These are phyloP conservation scores for Tritrichomonas foetus DNA, from an alignment of 208 protist species.

Conservation along the genomic window DNA sequence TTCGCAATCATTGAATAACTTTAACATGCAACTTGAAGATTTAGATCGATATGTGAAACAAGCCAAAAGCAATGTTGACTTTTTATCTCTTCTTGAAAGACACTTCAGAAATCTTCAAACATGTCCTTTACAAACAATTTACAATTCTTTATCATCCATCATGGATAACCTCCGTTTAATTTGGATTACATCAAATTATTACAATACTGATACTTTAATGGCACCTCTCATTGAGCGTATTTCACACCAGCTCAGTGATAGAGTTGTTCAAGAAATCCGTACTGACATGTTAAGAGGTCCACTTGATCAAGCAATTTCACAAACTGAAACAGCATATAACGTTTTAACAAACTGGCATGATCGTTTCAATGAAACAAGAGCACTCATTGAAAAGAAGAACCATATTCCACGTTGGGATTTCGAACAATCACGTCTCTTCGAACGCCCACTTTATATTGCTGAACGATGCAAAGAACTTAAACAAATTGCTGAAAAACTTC, in stretches of 20 bases:
- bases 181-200: constrained; percentile 97
- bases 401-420: constrained; percentile 93
- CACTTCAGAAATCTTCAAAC: constrained; percentile 83
- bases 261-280: constrained; percentile 73
- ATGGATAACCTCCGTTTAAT: constrained; percentile 97
- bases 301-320: constrained; percentile 37
- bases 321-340: constrained; percentile 41
- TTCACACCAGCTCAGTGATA: constrained; percentile 82
- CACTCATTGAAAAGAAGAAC: constrained; percentile 78
- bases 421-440: constrained; percentile 86
- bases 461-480: constrained; percentile 82
- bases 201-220: constrained; percentile 96
- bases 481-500: constrained; percentile 78
- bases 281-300: not conserved
- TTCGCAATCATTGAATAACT: constrained; percentile 42
- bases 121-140: constrained; percentile 74
- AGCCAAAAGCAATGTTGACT: constrained; percentile 97
- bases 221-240: constrained; percentile 90
- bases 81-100: constrained; percentile 90
- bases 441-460: constrained; percentile 90
- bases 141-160: constrained; percentile 90
- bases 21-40: constrained; percentile 68
- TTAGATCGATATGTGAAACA: constrained; percentile 80
- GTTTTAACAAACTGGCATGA: constrained; percentile 41
- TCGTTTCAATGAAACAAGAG: not conserved